Evolutionary conservation across 1,139 yeast genomes (phyloP), one percentile per base, ranked within the genome.

Genomic region (Nakaseomyces bracarensis): DNA sequence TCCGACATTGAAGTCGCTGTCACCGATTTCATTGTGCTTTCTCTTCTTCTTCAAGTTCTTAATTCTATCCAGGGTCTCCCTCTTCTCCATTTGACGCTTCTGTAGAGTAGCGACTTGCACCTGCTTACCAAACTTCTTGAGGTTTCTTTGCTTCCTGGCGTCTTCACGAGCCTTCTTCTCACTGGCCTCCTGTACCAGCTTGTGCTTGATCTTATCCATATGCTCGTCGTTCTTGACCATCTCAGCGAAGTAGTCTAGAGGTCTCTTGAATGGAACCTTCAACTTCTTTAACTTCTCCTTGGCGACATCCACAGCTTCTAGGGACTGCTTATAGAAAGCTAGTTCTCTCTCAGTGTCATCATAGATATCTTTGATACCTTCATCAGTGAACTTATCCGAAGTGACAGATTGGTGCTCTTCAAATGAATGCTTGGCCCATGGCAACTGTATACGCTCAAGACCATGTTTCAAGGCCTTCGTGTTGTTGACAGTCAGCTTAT

Each of bases 181-280:
- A 28, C 93, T 82, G 41, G 95, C 96, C 60, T 86, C 96, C 48
- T 77, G 75, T 37, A 87, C 71, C 55, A 91, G 72, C 65, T 85
- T 86, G 60, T 71, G 70, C 72, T 86, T 87, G 57, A 91, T 74
- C 66, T 79, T 85, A 60, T 87, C 96, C 99, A 91, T 91, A 65
- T 91, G 99, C 63, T 87, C 96, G 64, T 91, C 99, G 47, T 89
- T 82, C 70, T 91, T 91, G 49, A 87, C 85, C 99, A 91, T 91
- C 66, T 91, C 99, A 9, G 99, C 99, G 67, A 91, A 91, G 64
- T 85, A 91, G 63, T 91, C 99, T 56, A 77, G 69, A 22, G 99
- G 99, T 64, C 99, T 78, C 30, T 94, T 73, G 63, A 91, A 91
- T 45, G 96, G 91, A 19, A 87, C 79, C 58, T 81, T 80, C 53